Evolutionary conservation across 345 rosid genomes (phyloP).

Genomic region (Euphorbia peplus): DNA sequence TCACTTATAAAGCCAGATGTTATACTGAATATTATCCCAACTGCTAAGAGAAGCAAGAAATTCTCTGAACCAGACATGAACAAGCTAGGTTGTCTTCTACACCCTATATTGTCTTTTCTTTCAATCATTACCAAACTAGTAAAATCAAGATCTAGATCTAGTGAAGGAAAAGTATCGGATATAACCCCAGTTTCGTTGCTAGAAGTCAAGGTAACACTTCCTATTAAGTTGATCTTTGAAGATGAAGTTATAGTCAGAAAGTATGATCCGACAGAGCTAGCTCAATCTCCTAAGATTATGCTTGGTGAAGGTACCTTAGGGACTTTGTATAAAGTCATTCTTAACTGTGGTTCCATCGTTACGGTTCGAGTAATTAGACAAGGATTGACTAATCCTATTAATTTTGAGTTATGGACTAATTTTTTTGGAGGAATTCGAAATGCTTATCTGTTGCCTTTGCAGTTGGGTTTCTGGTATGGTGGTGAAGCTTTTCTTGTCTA

Average conservation of each 20-base stretch:
- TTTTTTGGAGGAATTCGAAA: slow-evolving; percentile 28
- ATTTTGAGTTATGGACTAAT: slow-evolving; percentile 23
- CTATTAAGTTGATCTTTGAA: slow-evolving; percentile 25
- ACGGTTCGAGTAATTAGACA: slow-evolving; percentile 28
- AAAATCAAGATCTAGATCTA: slow-evolving; percentile 15
- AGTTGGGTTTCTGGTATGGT: slow-evolving; percentile 36
- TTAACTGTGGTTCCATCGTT: slow-evolving; percentile 25
- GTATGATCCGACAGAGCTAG: slow-evolving; percentile 24
- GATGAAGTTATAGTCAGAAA: slow-evolving; percentile 10
- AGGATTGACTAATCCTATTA: slow-evolving; percentile 5
- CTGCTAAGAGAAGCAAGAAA: not conserved
- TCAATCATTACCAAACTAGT: not conserved
- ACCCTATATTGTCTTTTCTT: not conserved
- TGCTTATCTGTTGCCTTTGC: slow-evolving; percentile 27
- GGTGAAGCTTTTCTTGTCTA: slow-evolving; percentile 36
- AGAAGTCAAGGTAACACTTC: slow-evolving; percentile 33
- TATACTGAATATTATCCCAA: not conserved
- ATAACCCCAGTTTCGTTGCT: slow-evolving; percentile 31
- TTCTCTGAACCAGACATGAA: not conserved
- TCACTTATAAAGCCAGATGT: not conserved
- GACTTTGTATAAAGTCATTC: slow-evolving; percentile 36
- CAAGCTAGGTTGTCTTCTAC: not conserved
- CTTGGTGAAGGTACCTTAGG: slow-evolving; percentile 39
- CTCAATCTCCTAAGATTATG: slow-evolving; percentile 28
- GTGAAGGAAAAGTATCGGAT: slow-evolving; percentile 28